These are phyloP conservation scores for Candida anutae DNA, from an alignment of 1,139 yeast species.

Conservation along the genomic window DNA sequence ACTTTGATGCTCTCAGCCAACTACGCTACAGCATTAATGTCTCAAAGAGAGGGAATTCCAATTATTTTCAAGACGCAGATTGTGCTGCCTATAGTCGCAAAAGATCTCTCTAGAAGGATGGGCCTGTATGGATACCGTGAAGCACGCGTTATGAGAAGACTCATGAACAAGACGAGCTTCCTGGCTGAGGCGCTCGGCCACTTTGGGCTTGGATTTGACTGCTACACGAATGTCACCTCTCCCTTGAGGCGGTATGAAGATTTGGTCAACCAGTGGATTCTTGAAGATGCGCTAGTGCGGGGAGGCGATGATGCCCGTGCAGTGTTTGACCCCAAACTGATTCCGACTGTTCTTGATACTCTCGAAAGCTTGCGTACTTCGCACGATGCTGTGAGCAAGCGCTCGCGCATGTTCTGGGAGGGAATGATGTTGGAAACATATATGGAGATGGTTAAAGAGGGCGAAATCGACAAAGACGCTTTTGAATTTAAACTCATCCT, in stretches of 20 bases:
- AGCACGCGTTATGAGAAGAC: too few species aligned
- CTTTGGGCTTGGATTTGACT: slow-evolving; percentile 53
- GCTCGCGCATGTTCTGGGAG: too few species aligned
- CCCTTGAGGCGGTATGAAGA: slow-evolving; percentile 88
- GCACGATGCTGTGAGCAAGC: too few species aligned
- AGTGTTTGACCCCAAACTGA: too few species aligned
- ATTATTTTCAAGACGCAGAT: slow-evolving; percentile 46
- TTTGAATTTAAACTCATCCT: slow-evolving; percentile 20
- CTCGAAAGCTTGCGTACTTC: too few species aligned
- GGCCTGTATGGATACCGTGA: too few species aligned
- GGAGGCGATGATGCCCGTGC: too few species aligned
- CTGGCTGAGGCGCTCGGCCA: slow-evolving; percentile 40
- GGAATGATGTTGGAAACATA: slow-evolving; percentile 29
- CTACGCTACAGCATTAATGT: slow-evolving; percentile 48
- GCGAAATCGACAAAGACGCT: slow-evolving; percentile 9
- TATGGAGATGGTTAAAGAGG: slow-evolving; percentile 10
- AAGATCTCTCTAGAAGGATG: too few species aligned
- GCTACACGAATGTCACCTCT: slow-evolving; percentile 76
- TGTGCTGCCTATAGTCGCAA: too few species aligned
- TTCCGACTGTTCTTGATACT: too few species aligned
- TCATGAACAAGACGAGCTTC: slow-evolving; percentile 10
- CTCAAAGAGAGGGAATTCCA: slow-evolving; percentile 40
- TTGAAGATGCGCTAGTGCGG: too few species aligned
- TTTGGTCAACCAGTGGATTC: slow-evolving; percentile 60
- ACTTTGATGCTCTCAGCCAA: slow-evolving; percentile 82